Base-by-base conservation (phyloP, 257 asterid species). In the Solanum gandarillasii region DNA sequence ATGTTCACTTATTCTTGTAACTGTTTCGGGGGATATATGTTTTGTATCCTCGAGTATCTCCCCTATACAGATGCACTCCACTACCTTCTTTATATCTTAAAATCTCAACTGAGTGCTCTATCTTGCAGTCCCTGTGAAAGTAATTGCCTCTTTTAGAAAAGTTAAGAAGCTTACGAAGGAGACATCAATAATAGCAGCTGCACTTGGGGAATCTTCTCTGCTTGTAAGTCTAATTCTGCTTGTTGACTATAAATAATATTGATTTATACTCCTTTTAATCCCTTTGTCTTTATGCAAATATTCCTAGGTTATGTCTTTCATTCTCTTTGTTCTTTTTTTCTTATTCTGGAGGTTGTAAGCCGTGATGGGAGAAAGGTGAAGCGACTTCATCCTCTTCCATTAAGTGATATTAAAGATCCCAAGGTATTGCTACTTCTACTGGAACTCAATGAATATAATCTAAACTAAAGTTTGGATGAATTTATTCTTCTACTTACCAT, bases 161-260 rank as follows among this genome's bases (percentile, higher is more conserved):
- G 91, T 95, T 94, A 97, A 97, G 98, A 95, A 93, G 92, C 98
- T 95, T 58, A 92, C 98, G 13, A 93, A 87, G 89, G 99, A 95
- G 72, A 72, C 48, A 60, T 88, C 98, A 25, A 32, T 92, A 90
- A 92, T 97, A 74, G 98, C 90, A 78, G 91, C 93, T 88, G 98
- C 99, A 81, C 94, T 97, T 83, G 89, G 89, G 95, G 96, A 94
- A 86, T 97, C 98, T 88, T 86, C 93, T 87, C 88, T 92, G 88
- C 98, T 97, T 88, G 99, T 97, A 92, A 93, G 98, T 89, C 83
- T 52, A 82, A 65, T 82, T 32, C 68, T 41, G 27, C 67, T 87
- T 87, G 74, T 48, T 46, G 70, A 12, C 32, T 20, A 32, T 71
- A 74, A 73, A 73, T 58, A 48, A 32, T 23, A 46, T 86, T 86